A percentile compares a stretch with the other conserved stretches of the same genome.
Evolutionary conservation across 2,329 filamentous ascomycete species (phyloP).

Genomic region (Arthrobotrys entomopaga): DNA sequence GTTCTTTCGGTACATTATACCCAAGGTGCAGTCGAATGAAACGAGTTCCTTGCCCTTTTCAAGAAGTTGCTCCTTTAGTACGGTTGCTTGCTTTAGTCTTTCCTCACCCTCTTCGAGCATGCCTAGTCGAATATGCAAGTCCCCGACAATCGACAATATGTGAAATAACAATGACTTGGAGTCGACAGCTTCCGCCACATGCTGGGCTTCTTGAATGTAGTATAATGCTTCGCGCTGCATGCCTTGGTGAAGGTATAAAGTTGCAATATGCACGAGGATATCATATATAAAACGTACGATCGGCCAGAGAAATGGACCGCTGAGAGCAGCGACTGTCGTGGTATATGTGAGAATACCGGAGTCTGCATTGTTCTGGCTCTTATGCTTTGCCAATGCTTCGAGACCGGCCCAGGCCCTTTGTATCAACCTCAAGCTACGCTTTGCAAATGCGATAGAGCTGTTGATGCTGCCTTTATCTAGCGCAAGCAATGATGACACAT

Average conservation of each 20-base stretch:
- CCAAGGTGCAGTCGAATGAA: constrained; percentile 67
- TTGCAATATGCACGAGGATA: constrained; percentile 77
- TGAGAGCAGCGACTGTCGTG: constrained; percentile 64
- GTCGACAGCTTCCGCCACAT: constrained; percentile 75
- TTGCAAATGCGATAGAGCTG: constrained; percentile 69
- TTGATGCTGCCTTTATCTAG: constrained; percentile 71
- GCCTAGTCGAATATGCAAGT: constrained; percentile 66
- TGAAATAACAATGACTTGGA: constrained; percentile 68
- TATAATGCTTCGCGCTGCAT: constrained; percentile 88
- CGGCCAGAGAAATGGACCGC: constrained; percentile 79
- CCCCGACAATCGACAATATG: constrained; percentile 64
- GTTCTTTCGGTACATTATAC: constrained; percentile 67
- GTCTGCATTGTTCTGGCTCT: constrained; percentile 60
- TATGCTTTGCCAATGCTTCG: constrained; percentile 60
- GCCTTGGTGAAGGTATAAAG: constrained; percentile 82
- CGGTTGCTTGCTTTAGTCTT: constrained; percentile 68
- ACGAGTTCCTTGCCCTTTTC: constrained; percentile 68
- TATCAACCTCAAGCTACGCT: constrained; percentile 68
- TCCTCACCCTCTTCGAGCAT: constrained; percentile 67
- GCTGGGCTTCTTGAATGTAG: constrained; percentile 84
- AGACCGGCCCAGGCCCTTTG: constrained; percentile 62
- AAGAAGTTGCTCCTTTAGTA: constrained; percentile 63
- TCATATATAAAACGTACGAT: constrained; percentile 78
- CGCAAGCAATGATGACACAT: constrained; percentile 73
- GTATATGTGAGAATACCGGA: constrained; percentile 60